phyloP scores from a whole-genome alignment of 257 asterid genomes.

The Jaltomata sinuosa region DNA sequence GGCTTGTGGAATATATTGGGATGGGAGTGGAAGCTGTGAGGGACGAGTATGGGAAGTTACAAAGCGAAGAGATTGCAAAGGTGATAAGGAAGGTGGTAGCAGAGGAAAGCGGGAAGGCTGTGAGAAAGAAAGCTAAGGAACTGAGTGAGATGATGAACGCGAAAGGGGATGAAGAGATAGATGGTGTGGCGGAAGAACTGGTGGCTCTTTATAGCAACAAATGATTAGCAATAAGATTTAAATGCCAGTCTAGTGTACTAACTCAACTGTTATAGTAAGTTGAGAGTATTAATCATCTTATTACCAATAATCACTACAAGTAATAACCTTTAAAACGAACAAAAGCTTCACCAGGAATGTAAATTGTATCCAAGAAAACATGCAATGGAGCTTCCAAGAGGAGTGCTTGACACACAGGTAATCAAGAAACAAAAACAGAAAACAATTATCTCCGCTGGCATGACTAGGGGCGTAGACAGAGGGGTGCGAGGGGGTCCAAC shows the following conservation, averaged over 20 bases:
- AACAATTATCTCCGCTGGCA: too few species aligned
- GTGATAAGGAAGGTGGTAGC: constrained; percentile 4
- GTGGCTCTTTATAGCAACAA: constrained; percentile 7
- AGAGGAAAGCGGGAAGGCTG: constrained; percentile 10
- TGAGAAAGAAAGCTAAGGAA: constrained; percentile 8
- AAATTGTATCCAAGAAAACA: neutral
- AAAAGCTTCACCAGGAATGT: neutral
- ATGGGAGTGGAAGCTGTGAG: too few species aligned
- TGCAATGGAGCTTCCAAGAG: neutral
- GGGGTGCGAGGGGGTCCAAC: too few species aligned
- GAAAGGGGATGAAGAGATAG: constrained; percentile 30
- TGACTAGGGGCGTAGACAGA: too few species aligned
- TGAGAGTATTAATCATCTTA: neutral
- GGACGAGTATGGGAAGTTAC: too few species aligned
- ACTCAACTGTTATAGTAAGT: neutral
- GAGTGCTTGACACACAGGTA: too few species aligned
- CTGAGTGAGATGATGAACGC: constrained; percentile 21
- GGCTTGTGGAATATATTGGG: too few species aligned
- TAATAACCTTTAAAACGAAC: neutral
- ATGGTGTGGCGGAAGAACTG: constrained; percentile 24
- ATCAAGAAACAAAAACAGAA: too few species aligned
- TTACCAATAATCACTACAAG: neutral
- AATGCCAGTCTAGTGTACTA: neutral
- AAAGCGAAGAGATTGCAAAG: neutral
- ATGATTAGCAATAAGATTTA: too few species aligned